Evolutionary conservation across 192 early-diverging fungal genomes (phyloP).

Genomic region (Paraglomus brasilianum): DNA sequence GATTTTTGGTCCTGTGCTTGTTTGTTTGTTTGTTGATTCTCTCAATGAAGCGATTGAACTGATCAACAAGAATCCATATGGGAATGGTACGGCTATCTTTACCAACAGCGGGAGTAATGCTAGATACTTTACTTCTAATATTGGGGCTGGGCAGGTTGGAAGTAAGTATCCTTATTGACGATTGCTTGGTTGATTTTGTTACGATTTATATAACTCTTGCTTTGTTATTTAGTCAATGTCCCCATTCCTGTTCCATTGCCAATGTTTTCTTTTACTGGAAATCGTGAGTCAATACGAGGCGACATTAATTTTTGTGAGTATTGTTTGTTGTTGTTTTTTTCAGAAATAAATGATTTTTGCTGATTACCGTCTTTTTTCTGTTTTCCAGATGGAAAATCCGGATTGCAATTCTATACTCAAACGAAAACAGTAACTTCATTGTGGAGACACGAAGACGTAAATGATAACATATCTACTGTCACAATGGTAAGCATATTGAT

Average conservation of each 20-base stretch:
- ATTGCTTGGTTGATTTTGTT: slow-evolving; percentile 77
- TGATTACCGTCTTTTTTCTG: not conserved
- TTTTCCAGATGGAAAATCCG: slow-evolving; percentile 56
- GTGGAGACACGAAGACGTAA: slow-evolving; percentile 87
- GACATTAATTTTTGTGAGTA: slow-evolving; percentile 86
- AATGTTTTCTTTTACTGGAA: slow-evolving; percentile 96
- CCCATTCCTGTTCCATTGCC: slow-evolving; percentile 97
- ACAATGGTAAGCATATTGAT: slow-evolving; percentile 80
- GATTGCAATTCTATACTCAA: slow-evolving; percentile 85
- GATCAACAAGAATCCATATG: slow-evolving; percentile 89
- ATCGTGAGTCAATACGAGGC: slow-evolving; percentile 84
- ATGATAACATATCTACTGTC: slow-evolving; percentile 61
- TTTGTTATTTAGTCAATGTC: slow-evolving; percentile 53
- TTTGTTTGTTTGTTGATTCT: slow-evolving; percentile 78
- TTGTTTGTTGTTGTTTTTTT: not conserved
- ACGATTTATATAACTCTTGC: slow-evolving; percentile 35
- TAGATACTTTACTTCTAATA: slow-evolving; percentile 81
- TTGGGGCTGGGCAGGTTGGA: slow-evolving; percentile 94
- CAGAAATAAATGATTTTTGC: not conserved
- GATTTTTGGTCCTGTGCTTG: slow-evolving; percentile 94
- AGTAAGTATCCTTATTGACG: slow-evolving; percentile 73
- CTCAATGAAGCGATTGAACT: slow-evolving; percentile 90
- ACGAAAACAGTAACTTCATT: slow-evolving; percentile 94
- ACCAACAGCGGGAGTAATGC: slow-evolving; percentile 88
- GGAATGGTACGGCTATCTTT: slow-evolving; percentile 84